A percentile compares a stretch with the other conserved stretches of the same genome.
These are phyloP conservation scores for Camellia japonica DNA, from an alignment of 148 eudicot species.

Conservation along the genomic window DNA sequence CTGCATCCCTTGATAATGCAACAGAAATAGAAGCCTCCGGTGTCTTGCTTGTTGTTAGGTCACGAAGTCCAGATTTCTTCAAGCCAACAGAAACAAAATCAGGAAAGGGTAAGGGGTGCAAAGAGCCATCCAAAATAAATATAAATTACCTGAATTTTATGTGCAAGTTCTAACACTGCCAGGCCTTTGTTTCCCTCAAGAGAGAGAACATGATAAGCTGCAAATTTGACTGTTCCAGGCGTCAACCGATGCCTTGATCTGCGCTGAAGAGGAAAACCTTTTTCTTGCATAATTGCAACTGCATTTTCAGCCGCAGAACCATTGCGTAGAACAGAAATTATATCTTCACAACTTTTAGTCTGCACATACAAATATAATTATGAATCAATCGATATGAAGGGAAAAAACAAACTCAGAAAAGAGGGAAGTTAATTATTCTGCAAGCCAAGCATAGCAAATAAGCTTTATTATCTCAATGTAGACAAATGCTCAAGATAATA, in stretches of 20 bases:
- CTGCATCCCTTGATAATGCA: conserved; percentile 61
- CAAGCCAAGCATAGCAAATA: neutral
- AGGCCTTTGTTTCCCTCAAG: conserved; percentile 58
- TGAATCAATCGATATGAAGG: neutral
- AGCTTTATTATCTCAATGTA: neutral
- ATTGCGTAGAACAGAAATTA: conserved; percentile 45
- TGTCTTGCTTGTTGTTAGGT: conserved; percentile 61
- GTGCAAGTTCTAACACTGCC: conserved; percentile 54
- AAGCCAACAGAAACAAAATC: conserved; percentile 12
- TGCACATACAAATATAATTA: conserved; percentile 19
- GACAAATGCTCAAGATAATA: neutral
- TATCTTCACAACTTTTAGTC: conserved; percentile 54
- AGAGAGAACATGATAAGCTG: conserved; percentile 63
- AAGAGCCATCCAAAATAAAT: neutral
- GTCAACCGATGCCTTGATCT: conserved; percentile 59
- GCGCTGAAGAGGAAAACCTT: conserved; percentile 47
- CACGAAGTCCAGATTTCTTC: conserved; percentile 63
- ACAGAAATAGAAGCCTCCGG: conserved; percentile 69
- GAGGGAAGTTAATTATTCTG: neutral
- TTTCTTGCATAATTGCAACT: conserved; percentile 53
- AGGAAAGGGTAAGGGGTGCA: conserved; percentile 12
- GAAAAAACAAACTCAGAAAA: neutral
- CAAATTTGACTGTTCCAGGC: conserved; percentile 66
- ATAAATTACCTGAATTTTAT: conserved; percentile 51
- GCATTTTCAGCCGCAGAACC: conserved; percentile 64